Base-by-base conservation (phyloP, 2,329 filamentous ascomycete genomes). In the Neofusicoccum ribis region DNA sequence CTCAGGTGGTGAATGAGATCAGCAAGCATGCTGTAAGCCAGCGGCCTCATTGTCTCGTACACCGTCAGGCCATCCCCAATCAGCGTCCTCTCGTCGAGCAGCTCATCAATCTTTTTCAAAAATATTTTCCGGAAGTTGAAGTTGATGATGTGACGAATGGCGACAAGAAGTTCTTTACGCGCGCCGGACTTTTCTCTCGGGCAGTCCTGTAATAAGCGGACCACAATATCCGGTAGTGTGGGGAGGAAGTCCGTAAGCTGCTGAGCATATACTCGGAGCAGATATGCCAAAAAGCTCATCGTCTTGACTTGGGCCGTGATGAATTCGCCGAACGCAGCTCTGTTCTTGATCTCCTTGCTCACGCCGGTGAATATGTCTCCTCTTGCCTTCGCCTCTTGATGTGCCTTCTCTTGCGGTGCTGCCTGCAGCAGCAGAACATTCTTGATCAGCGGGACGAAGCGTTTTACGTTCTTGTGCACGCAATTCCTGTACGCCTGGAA, bases 231-330 rank as follows among this genome's bases (percentile, higher is more conserved):
- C 0, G 95, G 95, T 15, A 99, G 82, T 0, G 88, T 90, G 0
- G 89, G 90, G 34, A 99, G 81, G 71, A 99, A 98, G 71, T 99
- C 95, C 11, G 88, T 87, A 9, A 99, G 82, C 69, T 97, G 91
- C 65, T 91, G 89, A 2, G 93, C 89, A 77, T 97, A 96, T 54
- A 96, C 90, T 49, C 95, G 84, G 12, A 99, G 85, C 0, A 99
- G 81, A 74, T 98, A 99, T 1, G 96, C 96, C 70, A 99, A 78
- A 72, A 99, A 99, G 72, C 93, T 98, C 94, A 99, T 98, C 0
- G 94, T 98, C 82, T 99, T 98, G 15, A 99, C 95, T 77, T 99
- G 96, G 1, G 94, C 93, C 0, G 93, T 98, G 69, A 99, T 96
- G 70, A 98, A 96, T 72, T 99, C 96, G 41, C 94, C 95, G 80